A percentile compares a stretch with the other conserved stretches of the same genome.
Conservation (phyloP, 2,329 filamentous ascomycete species). For the Rhytidhysteron rufulum region DNA sequence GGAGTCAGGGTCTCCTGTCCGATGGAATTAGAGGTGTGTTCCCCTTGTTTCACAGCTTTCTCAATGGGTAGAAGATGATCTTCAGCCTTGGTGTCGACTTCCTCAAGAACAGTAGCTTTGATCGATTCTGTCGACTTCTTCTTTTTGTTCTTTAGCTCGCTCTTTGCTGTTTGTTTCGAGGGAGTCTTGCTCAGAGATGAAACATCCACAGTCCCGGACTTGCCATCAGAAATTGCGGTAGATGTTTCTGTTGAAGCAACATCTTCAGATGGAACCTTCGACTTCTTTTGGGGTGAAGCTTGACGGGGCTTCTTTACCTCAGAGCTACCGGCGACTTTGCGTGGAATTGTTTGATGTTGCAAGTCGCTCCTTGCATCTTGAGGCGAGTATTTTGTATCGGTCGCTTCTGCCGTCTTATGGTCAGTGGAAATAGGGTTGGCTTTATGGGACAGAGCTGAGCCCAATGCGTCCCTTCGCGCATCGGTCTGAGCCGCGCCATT, state of each 20-base stretch:
- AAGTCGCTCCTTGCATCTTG: constrained; percentile 3
- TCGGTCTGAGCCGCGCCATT: background rate
- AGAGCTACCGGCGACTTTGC: background rate
- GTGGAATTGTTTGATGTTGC: background rate
- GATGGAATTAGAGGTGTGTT: too few relatives aligned
- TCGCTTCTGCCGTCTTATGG: background rate
- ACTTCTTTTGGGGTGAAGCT: constrained; percentile 1
- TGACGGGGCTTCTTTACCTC: background rate
- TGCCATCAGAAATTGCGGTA: background rate
- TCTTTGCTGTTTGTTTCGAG: background rate
- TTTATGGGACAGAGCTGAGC: background rate
- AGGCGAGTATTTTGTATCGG: background rate
- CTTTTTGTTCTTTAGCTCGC: background rate
- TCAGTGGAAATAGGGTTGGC: too few relatives aligned
- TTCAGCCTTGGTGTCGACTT: background rate
- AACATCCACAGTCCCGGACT: background rate
- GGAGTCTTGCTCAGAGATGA: background rate
- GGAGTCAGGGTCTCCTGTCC: background rate
- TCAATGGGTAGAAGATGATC: background rate
- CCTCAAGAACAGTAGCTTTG: background rate
- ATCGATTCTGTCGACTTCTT: background rate
- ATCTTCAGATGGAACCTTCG: background rate
- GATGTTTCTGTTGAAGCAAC: background rate
- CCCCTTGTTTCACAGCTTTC: too few relatives aligned
- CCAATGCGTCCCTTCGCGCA: background rate